Evolutionary conservation across 2,329 filamentous ascomycete genomes (phyloP), one percentile per base, ranked within the genome.

Genomic region (Diaporthe nobilis): DNA sequence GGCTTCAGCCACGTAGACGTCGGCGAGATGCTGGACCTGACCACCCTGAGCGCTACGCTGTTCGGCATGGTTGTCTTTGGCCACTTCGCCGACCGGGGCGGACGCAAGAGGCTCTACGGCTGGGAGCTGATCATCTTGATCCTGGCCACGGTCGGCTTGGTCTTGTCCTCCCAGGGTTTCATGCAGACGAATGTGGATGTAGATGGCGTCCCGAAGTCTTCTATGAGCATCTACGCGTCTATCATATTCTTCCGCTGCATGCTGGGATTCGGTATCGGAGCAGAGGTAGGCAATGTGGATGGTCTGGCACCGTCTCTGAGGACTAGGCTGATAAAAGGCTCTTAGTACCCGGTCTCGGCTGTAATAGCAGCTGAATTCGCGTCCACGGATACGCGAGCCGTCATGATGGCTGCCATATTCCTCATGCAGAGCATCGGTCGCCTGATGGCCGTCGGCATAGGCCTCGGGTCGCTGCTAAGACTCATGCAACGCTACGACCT

Each of bases 311-410:
- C 28, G 9, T 49, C 3, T 34, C 28, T 10, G 12, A 25, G 1
- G 1, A 49, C 3, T 44, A 58, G 17, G 44, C 49, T 71, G 25
- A 75, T 44, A 4, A 39, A 0, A 15, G 55, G 4, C n/a, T 77
- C 1, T 3, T 25, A 82, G 81, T 82, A 81, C 53, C 81, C 81
- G 2, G 73, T 83, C 39, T 81, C 80, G 6, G 81, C 80, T 17
- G 75, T 82, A 5, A 82, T 82, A 25, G 78, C 79, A 1, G 80
- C 81, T 0, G 81, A 83, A 58, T 83, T 78, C 63, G 76, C 79
- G 12, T 80, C 81, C 1, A 83, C 81, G 9, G 58, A 78, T 17
- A 80, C 77, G 12, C 73, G 81, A 34, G 79, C 79, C 10, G 77
- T 76, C 10, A 80, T 81, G 77, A 74, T 83, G 28, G 79, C 81